Evolutionary conservation across 2,329 filamentous ascomycete species (phyloP).

Genomic region (Cadophora gregata): DNA sequence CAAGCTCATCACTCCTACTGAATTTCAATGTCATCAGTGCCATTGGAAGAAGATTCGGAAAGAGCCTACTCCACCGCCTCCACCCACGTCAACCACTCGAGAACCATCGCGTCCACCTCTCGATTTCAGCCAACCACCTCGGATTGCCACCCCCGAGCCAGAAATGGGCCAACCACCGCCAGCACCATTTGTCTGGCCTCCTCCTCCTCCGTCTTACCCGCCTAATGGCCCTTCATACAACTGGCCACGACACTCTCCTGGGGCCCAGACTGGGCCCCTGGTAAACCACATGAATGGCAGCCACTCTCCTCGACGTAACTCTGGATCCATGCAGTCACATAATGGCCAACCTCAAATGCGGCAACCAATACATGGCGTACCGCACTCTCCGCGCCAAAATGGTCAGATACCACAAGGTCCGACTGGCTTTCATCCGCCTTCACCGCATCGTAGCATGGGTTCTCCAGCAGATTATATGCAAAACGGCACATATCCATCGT

Average conservation of each 20-base stretch:
- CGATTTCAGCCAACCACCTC: conserved; percentile 36
- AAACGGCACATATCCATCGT: conserved; percentile 40
- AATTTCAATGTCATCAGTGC: conserved; percentile 80
- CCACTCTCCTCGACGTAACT: conserved; percentile 38
- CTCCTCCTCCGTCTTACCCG: conserved; percentile 36
- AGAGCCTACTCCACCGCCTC: conserved; percentile 32
- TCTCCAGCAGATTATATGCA: conserved; percentile 37
- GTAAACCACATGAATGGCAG: conserved; percentile 57
- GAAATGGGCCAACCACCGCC: conserved; percentile 33
- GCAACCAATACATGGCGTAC: conserved; percentile 37
- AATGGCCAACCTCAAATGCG: conserved; percentile 35
- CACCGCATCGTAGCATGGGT: conserved; percentile 36
- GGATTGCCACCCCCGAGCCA: conserved; percentile 43
- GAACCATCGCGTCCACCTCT: conserved; percentile 34
- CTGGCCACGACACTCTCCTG: conserved; percentile 58
- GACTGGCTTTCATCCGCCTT: conserved; percentile 47
- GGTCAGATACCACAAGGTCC: conserved; percentile 51
- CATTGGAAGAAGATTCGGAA: conserved; percentile 55
- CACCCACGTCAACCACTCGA: conserved; percentile 24
- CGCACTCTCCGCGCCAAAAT: conserved; percentile 53
- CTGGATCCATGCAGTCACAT: conserved; percentile 40
- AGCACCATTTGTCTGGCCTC: conserved; percentile 25
- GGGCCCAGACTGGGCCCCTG: conserved; percentile 51
- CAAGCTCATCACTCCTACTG: conserved; percentile 45
- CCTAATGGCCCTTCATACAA: conserved; percentile 52